phyloP scores from a whole-genome alignment of 805 yeast species.

The Metschnikowia baotianmanensis region DNA sequence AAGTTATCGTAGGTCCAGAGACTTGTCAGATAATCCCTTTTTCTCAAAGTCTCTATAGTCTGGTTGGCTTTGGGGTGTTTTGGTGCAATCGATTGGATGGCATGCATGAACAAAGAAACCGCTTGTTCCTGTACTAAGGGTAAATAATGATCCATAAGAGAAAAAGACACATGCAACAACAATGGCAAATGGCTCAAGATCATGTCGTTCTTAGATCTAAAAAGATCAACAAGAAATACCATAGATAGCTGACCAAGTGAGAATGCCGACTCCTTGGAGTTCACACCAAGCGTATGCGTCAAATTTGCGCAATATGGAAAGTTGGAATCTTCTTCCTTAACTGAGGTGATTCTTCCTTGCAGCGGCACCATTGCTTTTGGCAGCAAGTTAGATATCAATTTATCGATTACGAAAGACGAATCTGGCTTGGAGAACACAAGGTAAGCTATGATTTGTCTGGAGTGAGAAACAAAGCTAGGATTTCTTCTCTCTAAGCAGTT shows the following conservation, averaged over 20 bases:
- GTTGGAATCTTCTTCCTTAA: slow-evolving; percentile 22
- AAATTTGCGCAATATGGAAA: slow-evolving; percentile 79
- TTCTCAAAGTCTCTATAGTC: slow-evolving; percentile 56
- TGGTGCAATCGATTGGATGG: slow-evolving; percentile 62
- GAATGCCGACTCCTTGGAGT: slow-evolving; percentile 69
- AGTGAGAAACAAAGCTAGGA: slow-evolving; percentile 70
- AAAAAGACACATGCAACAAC: slow-evolving; percentile 74
- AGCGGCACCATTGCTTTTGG: slow-evolving; percentile 91
- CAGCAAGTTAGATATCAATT: slow-evolving; percentile 65
- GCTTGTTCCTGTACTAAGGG: slow-evolving; percentile 84
- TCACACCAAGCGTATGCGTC: slow-evolving; percentile 50
- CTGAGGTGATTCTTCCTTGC: slow-evolving; percentile 28
- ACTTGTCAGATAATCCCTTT: slow-evolving; percentile 41
- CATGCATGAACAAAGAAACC: slow-evolving; percentile 65
- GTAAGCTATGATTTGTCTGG: slow-evolving; percentile 79
- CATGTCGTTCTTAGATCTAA: slow-evolving; percentile 64
- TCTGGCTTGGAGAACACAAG: slow-evolving; percentile 56
- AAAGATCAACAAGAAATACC: slow-evolving; percentile 78
- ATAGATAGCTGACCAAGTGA: slow-evolving; percentile 86
- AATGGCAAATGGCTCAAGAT: slow-evolving; percentile 62
- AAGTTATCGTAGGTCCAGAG: slow-evolving; percentile 89
- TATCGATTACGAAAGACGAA: slow-evolving; percentile 50
- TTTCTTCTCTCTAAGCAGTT: slow-evolving; percentile 69
- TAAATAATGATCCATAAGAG: slow-evolving; percentile 83
- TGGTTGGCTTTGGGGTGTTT: slow-evolving; percentile 53